Evolutionary conservation across 2,329 filamentous ascomycete genomes (phyloP), one percentile per base, ranked within the genome.

Genomic region (Ramularia endophylla): DNA sequence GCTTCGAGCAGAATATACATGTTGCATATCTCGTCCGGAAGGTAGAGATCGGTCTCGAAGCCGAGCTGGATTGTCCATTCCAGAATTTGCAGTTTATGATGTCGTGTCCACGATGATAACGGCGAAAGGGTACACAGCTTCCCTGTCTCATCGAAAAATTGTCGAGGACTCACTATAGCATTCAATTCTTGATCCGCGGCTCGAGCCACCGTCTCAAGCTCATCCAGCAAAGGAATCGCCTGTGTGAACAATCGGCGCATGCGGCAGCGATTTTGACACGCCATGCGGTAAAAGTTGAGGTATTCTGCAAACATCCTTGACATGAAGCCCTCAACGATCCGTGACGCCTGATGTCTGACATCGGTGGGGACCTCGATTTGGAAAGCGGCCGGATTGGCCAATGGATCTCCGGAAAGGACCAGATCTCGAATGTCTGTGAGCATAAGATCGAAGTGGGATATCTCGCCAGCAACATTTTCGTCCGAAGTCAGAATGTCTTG

Each of bases 1-100:
- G 27, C 32, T 18, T 31, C 40, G 27, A 58, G 48, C 16, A 50
- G 68, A 80, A 85, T 92, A 63, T 97, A 97, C 85, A 95, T 94
- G 17, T 80, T 81, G 1, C 81, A 77, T 8, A 92, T 72, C 62
- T 98, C 92, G 61, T 94, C 84, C 0, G 80, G 74, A 39, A 90
- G 81, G 63, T 97, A 97, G 8, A 95, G 78, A 31, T 90, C 83
- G 9, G 95, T 80, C 64, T 98, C 92, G 62, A 98, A 97, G 9
- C 94, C 92, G 22, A 95, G 78, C 58, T 95, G 85, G 12, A 95
- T 74, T 33, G 94, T 83, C 71, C 81, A 84, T 59, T 90, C 83
- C 74, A 95, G 87, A 56, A 90, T 79, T 20, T 77, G 78, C n/a
- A 95, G 73, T 63, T 95, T 97, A 65, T 94, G 86, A 45, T 89